Evolutionary conservation across 1,284 basidiomycete species (phyloP).

Genomic region (Marasmius oreades): DNA sequence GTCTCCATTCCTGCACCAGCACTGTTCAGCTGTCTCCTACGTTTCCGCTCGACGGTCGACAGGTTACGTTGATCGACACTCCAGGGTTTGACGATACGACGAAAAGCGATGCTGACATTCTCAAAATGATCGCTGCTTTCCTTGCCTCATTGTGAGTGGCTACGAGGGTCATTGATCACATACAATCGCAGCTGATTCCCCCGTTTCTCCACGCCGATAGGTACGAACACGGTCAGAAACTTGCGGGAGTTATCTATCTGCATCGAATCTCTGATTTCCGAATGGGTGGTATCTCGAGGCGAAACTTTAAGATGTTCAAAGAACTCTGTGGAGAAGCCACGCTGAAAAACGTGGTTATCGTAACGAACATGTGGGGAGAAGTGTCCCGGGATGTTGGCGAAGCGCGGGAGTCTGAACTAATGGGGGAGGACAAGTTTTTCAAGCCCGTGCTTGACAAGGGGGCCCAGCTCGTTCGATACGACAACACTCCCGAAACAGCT

Average conservation of each 20-base stretch:
- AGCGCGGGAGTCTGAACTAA: constrained; percentile 31
- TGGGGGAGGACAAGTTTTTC: constrained; percentile 32
- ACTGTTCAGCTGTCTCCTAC: constrained; percentile 21
- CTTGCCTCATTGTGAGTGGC: constrained; percentile 18
- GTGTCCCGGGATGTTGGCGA: constrained; percentile 28
- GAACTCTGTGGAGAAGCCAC: constrained; percentile 44
- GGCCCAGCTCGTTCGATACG: constrained; percentile 29
- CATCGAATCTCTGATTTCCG: constrained; percentile 48
- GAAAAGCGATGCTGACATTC: constrained; percentile 26
- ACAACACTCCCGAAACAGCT: constrained; percentile 18
- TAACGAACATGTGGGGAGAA: constrained; percentile 45
- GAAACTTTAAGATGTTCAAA: constrained; percentile 46
- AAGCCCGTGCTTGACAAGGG: constrained; percentile 35
- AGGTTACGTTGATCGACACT: constrained; percentile 27
- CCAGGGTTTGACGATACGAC: constrained; percentile 33
- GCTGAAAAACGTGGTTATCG: constrained; percentile 42
- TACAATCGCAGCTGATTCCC: background rate
- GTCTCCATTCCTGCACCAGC: constrained; percentile 30
- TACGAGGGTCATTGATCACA: background rate
- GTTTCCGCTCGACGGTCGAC: constrained; percentile 24
- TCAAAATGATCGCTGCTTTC: constrained; percentile 23
- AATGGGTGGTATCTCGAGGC: constrained; percentile 40
- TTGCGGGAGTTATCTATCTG: constrained; percentile 47
- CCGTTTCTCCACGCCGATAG: background rate
- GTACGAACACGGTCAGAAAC: constrained; percentile 29